Conservation (phyloP, 371 early-diverging fungal genomes). For the Mucor saturninus region DNA sequence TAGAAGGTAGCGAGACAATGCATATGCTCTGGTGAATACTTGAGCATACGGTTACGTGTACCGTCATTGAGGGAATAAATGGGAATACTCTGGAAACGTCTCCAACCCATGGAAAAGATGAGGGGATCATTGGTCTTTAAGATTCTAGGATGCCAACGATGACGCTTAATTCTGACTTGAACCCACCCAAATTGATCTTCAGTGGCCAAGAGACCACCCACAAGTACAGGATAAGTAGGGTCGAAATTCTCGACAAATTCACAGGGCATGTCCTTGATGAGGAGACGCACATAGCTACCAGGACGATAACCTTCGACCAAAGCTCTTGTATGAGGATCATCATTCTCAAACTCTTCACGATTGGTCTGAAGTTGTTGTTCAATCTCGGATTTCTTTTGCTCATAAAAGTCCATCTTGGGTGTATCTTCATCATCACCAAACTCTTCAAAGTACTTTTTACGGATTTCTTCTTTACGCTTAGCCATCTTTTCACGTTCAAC, state of each 20-base stretch:
- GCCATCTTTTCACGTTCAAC: slow-evolving; percentile 70
- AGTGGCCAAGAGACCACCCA: slow-evolving; percentile 87
- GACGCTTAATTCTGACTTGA: slow-evolving; percentile 95
- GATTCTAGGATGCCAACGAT: slow-evolving; percentile 97
- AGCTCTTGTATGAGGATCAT: slow-evolving; percentile 76
- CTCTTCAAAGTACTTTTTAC: slow-evolving; percentile 90
- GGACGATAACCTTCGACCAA: slow-evolving; percentile 87
- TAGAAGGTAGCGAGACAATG: slow-evolving; percentile 96
- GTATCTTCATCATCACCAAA: slow-evolving; percentile 80
- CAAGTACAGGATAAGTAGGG: slow-evolving; percentile 84
- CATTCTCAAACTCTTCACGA: slow-evolving; percentile 84
- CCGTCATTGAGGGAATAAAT: slow-evolving; percentile 94
- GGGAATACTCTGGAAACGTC: slow-evolving; percentile 97
- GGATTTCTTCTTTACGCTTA: slow-evolving; percentile 87
- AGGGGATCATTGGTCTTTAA: slow-evolving; percentile 98
- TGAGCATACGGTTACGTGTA: slow-evolving; percentile 95
- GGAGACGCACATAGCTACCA: slow-evolving; percentile 92
- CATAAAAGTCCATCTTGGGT: slow-evolving; percentile 80
- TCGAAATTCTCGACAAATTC: slow-evolving; percentile 94
- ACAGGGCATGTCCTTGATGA: slow-evolving; percentile 87
- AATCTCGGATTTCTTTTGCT: slow-evolving; percentile 86
- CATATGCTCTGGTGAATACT: slow-evolving; percentile 99
- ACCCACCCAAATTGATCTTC: slow-evolving; percentile 94
- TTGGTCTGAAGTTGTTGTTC: slow-evolving; percentile 82
- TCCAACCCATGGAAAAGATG: slow-evolving; percentile 98